Percentiles rank a stretch among this genome's conserved stretches.
phyloP scores from a whole-genome alignment of 1,139 yeast species.

The Pichia sp. region DNA sequence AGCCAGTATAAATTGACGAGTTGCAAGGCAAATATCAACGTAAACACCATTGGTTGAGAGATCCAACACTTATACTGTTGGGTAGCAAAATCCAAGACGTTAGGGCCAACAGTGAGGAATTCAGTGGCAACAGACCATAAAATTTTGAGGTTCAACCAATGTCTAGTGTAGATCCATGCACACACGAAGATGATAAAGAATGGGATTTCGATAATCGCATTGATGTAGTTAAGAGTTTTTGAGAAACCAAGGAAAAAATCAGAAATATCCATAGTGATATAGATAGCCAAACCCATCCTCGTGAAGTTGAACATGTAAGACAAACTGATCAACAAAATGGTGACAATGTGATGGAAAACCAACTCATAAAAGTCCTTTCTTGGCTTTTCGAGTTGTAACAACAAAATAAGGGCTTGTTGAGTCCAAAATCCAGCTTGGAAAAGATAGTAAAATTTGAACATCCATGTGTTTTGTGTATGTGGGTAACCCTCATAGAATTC shows the following conservation, averaged over 20 bases:
- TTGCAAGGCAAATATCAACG: slow-evolving; percentile 71
- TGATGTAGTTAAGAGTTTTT: slow-evolving; percentile 77
- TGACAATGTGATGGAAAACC: slow-evolving; percentile 87
- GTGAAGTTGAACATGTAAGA: slow-evolving; percentile 96
- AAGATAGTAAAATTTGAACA: slow-evolving; percentile 75
- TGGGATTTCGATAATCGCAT: slow-evolving; percentile 56
- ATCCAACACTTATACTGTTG: slow-evolving; percentile 96
- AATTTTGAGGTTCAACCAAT: slow-evolving; percentile 70
- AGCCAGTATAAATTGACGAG: slow-evolving; percentile 86
- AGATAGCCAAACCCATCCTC: slow-evolving; percentile 88
- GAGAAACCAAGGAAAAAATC: slow-evolving; percentile 84
- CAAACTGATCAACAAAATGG: slow-evolving; percentile 79
- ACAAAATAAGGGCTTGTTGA: slow-evolving; percentile 80
- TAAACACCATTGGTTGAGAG: slow-evolving; percentile 83
- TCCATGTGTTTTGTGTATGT: slow-evolving; percentile 64
- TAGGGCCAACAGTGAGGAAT: slow-evolving; percentile 78
- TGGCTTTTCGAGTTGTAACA: slow-evolving; percentile 86
- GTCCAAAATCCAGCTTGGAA: slow-evolving; percentile 98
- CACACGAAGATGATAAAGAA: slow-evolving; percentile 61
- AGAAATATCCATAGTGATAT: slow-evolving; percentile 92
- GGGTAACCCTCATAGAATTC: slow-evolving; percentile 79
- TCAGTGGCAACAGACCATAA: slow-evolving; percentile 87
- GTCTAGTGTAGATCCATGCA: slow-evolving; percentile 86
- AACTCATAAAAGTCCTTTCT: slow-evolving; percentile 89
- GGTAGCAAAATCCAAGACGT: slow-evolving; percentile 75